Evolutionary conservation across 768 basidiomycete genomes (phyloP).

Genomic region (Psilocybe azurescens): DNA sequence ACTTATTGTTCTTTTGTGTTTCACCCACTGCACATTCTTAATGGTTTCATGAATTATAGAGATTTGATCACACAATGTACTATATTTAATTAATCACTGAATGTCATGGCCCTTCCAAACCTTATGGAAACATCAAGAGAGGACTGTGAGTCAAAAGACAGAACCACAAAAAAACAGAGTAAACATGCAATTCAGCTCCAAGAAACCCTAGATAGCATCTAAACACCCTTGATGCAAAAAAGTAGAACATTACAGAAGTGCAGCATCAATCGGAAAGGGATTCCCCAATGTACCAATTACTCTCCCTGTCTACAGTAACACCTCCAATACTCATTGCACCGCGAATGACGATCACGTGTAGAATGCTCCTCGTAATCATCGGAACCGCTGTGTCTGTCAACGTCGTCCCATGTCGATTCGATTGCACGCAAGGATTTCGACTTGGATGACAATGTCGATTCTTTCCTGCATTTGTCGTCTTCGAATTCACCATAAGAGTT

Average conservation of each 20-base stretch:
- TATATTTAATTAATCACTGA: no score
- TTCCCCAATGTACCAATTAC: slow-evolving; percentile 1
- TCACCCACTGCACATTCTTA: no score
- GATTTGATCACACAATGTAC: no score
- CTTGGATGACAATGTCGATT: slow-evolving; percentile 5
- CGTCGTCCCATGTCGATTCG: slow-evolving; percentile 18
- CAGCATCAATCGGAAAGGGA: neutral
- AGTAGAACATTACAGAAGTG: neutral
- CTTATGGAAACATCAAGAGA: no score
- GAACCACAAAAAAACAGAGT: no score
- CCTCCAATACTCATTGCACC: slow-evolving; percentile 16
- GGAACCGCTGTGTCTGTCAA: slow-evolving; percentile 3
- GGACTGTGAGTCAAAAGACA: no score
- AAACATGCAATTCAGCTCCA: no score
- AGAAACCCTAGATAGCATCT: no score
- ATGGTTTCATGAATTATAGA: no score
- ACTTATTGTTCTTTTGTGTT: no score
- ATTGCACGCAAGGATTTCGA: slow-evolving; percentile 15
- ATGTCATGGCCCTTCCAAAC: no score
- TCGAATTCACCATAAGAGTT: neutral
- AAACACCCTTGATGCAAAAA: no score
- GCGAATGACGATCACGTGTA: neutral
- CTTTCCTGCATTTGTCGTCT: neutral
- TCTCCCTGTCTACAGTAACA: slow-evolving; percentile 29
- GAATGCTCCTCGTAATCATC: slow-evolving; percentile 15